phyloP scores from a whole-genome alignment of 495 filamentous ascomycete genomes.

The Neohortaea acidophila region DNA sequence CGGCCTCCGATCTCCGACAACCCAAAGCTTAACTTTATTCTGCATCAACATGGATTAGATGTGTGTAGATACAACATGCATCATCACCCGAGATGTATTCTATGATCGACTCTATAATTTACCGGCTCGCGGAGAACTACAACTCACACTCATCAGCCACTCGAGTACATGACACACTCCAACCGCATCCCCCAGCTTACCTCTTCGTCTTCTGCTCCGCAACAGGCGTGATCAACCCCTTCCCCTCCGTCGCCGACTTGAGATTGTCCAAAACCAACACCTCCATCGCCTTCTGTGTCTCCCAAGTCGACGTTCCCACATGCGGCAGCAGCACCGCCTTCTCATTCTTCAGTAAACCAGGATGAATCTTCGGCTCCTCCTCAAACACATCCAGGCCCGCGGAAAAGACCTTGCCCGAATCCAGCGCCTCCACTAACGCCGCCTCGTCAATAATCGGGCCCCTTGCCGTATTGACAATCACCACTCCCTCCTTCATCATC shows the following conservation, averaged over 20 bases:
- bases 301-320: conserved; percentile 25
- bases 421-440: conserved; percentile 26
- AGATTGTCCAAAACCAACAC: conserved; percentile 26
- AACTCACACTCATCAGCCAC: no score
- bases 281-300: conserved; percentile 29
- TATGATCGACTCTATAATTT: no score
- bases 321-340: conserved; percentile 27
- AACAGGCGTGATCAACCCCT: conserved; percentile 22
- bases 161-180: no score
- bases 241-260: conserved; percentile 18
- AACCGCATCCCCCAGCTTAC: no score
- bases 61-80: no score
- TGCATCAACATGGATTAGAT: no score
- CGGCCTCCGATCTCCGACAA: no score
- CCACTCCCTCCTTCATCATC: conserved; percentile 26
- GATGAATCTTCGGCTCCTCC: conserved; percentile 24
- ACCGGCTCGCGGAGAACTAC: no score
- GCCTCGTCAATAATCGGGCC: conserved; percentile 28
- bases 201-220: conserved; percentile 21
- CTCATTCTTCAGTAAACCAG: conserved; percentile 20
- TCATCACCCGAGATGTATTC: no score
- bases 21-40: no score
- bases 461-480: conserved; percentile 27
- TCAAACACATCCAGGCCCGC: conserved; percentile 29
- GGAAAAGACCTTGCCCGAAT: conserved; percentile 24